Percentiles rank a stretch among this genome's conserved stretches.
Conservation (phyloP, 169 alveolate species). For the Toxoplasma gondii region DNA sequence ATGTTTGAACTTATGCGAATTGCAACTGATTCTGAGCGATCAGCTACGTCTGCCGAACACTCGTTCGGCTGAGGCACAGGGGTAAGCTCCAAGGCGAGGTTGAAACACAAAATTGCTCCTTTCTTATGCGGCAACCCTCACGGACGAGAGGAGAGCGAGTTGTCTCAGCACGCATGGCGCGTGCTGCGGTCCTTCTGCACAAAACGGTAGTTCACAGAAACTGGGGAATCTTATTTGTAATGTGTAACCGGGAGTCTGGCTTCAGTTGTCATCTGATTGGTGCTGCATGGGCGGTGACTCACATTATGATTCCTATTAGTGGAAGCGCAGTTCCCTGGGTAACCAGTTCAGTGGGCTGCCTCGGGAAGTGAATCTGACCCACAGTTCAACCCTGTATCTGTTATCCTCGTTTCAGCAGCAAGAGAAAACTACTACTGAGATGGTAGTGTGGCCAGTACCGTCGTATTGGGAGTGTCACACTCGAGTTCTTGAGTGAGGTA, state of each 20-base stretch:
- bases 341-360: background rate
- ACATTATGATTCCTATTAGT: background rate
- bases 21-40: slow-evolving; percentile 60
- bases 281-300: background rate
- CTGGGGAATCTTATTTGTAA: no score
- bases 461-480: background rate
- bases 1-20: slow-evolving; percentile 50
- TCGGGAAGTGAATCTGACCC: background rate
- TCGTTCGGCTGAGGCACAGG: slow-evolving; percentile 21
- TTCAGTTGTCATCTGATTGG: no score
- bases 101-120: no score
- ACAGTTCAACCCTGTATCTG: background rate
- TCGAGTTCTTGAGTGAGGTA: no score
- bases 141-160: no score
- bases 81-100: background rate
- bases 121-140: no score
- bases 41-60: slow-evolving; percentile 30
- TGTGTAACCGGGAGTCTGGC: no score
- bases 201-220: no score
- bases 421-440: no score
- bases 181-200: no score
- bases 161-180: no score
- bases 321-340: background rate
- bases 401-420: no score
- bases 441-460: background rate